Evolutionary conservation across 352 stramenopile genomes (phyloP).

Genomic region (Globisporangium sylvaticum): DNA sequence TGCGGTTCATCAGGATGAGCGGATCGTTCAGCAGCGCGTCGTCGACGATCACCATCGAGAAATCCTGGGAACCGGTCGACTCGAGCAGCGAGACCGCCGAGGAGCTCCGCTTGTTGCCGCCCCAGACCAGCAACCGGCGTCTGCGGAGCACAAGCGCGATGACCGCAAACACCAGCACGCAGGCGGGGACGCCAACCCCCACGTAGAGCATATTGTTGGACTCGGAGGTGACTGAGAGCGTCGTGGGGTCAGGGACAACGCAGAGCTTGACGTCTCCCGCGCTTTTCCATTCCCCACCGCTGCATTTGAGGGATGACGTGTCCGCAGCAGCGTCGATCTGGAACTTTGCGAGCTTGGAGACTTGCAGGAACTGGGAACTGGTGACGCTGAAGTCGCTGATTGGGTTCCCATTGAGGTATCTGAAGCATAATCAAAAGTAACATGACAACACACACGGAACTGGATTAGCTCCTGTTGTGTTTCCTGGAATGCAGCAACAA

Average conservation of each 20-base stretch:
- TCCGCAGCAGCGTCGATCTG: neutral
- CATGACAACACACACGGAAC: neutral
- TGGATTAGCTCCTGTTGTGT: neutral
- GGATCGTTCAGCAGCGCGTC: conserved; percentile 15
- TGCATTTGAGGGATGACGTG: neutral
- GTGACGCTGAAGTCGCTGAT: conserved; percentile 7
- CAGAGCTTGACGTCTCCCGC: neutral
- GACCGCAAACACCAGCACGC: neutral
- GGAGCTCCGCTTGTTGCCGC: neutral
- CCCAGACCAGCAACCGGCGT: neutral
- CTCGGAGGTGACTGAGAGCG: neutral
- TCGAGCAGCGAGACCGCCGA: neutral
- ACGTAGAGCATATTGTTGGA: neutral
- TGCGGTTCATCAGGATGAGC: conserved; percentile 15
- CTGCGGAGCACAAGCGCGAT: neutral
- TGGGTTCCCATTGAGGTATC: conserved; percentile 2
- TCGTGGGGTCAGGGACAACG: neutral
- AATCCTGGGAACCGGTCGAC: conserved; percentile 1
- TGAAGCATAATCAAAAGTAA: neutral
- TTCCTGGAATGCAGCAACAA: neutral
- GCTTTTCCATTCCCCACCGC: neutral
- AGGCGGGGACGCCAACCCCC: neutral
- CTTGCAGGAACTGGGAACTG: neutral
- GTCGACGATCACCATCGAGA: conserved; percentile 1
- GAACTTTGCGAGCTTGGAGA: neutral